phyloP scores from a whole-genome alignment of 164 flowering plant species.

The Aristolochia contorta region DNA sequence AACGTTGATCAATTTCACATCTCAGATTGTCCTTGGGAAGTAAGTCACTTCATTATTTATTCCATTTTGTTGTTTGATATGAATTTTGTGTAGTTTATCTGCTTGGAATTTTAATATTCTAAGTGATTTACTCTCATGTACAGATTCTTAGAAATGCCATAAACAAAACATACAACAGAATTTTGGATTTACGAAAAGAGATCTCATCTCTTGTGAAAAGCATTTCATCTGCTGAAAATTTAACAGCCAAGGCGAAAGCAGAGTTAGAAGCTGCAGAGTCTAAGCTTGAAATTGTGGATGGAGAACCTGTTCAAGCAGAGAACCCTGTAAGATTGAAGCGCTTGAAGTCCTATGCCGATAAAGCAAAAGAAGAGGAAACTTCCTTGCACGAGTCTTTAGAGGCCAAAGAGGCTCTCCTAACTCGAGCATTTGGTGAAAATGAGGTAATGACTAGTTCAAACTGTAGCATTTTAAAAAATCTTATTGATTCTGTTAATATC shows the following conservation, averaged over 20 bases:
- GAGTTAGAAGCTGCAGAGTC: conserved; percentile 72
- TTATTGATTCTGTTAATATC: too few species aligned
- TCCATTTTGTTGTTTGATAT: background rate
- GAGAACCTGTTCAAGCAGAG: conserved; percentile 89
- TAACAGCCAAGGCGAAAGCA: conserved; percentile 49
- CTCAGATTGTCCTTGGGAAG: conserved; percentile 96
- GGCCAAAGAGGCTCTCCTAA: conserved; percentile 87
- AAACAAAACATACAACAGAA: conserved; percentile 82
- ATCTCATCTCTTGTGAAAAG: conserved; percentile 46
- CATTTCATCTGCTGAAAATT: conserved; percentile 49
- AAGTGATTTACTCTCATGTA: background rate
- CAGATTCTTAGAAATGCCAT: conserved; percentile 88
- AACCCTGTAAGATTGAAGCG: conserved; percentile 76
- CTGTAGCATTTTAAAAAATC: too few species aligned
- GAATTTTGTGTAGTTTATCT: background rate
- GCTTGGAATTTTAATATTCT: background rate
- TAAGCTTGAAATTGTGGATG: conserved; percentile 76
- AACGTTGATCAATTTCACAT: conserved; percentile 75
- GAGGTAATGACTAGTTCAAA: conserved; percentile 40
- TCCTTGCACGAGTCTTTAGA: conserved; percentile 69
- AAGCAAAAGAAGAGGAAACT: conserved; percentile 52
- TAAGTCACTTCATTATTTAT: conserved; percentile 11
- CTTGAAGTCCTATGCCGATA: conserved; percentile 55
- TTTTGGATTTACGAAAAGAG: conserved; percentile 82
- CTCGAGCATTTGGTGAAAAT: conserved; percentile 71